A percentile compares a stretch with the other conserved stretches of the same genome.
phyloP scores from a whole-genome alignment of 257 asterid genomes.

The Rhazya stricta region DNA sequence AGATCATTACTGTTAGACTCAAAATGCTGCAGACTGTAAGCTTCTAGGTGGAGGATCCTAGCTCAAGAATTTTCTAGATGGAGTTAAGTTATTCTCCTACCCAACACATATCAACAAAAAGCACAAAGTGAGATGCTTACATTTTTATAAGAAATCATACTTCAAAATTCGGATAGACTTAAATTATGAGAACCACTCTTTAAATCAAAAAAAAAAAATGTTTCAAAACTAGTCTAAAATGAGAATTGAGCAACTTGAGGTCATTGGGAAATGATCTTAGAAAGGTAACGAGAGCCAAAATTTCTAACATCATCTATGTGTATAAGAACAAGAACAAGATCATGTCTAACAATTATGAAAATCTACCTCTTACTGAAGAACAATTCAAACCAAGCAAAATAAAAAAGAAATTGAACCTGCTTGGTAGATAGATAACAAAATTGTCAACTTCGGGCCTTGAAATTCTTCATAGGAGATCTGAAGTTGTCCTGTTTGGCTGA shows the following conservation, averaged over 20 bases:
- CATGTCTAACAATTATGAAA: not conserved
- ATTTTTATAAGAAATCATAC: not conserved
- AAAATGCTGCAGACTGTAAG: not conserved
- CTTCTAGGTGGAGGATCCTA: not conserved
- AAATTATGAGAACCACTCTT: not conserved
- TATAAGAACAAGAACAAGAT: not conserved
- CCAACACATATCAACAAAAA: not conserved
- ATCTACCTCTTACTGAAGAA: not conserved
- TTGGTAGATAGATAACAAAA: too few relatives aligned
- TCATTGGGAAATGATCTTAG: too few relatives aligned
- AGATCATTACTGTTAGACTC: not conserved
- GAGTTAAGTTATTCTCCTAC: not conserved
- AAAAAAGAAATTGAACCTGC: slow-evolving; percentile 33
- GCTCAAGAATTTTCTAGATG: not conserved
- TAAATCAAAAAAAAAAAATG: not conserved
- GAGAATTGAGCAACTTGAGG: too few relatives aligned
- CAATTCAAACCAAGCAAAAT: slow-evolving; percentile 6
- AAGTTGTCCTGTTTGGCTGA: too few relatives aligned
- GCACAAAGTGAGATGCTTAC: not conserved
- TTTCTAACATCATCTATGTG: not conserved
- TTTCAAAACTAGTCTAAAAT: not conserved
- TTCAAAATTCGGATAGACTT: not conserved
- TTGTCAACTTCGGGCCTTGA: too few relatives aligned
- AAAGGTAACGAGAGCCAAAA: not conserved
- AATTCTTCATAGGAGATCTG: too few relatives aligned